Conservation (phyloP, 208 protist genomes). For the Histomonas meleagridis region DNA sequence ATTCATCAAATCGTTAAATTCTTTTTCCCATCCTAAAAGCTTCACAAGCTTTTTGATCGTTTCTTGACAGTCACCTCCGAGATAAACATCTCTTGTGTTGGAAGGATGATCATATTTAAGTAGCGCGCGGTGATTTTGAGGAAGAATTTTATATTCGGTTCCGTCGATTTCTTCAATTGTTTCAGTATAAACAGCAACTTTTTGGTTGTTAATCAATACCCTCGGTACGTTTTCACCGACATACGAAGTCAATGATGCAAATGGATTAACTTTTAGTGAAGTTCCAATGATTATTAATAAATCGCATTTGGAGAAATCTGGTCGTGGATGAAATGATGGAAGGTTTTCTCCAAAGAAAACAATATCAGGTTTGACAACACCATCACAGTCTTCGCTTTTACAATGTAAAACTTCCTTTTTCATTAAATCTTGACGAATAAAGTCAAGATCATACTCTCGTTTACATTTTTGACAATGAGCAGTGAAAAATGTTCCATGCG, state of each 20-base stretch:
- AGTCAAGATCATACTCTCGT: not conserved
- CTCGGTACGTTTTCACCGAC: not conserved
- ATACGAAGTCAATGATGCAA: conserved; percentile 53
- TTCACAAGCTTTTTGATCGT: not conserved
- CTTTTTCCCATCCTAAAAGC: not conserved
- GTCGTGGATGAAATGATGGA: conserved; percentile 60
- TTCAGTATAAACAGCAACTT: conserved; percentile 1
- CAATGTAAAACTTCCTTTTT: not conserved
- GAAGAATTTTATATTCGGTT: not conserved
- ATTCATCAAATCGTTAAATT: not conserved
- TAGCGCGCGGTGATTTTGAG: not conserved
- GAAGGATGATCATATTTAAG: conserved; percentile 11
- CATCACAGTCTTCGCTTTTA: conserved; percentile 36
- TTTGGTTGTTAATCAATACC: not conserved
- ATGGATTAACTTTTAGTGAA: conserved; percentile 75
- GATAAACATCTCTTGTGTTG: not conserved
- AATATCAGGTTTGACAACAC: conserved; percentile 79
- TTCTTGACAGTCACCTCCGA: conserved; percentile 12
- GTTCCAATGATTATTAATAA: conserved; percentile 79
- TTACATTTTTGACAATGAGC: conserved; percentile 64
- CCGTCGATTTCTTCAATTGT: not conserved
- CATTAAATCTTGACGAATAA: not conserved
- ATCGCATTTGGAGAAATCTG: conserved; percentile 53
- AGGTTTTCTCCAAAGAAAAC: conserved; percentile 84
- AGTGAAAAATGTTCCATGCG: conserved; percentile 74